Evolutionary conservation across 805 yeast species (phyloP), one percentile per base, ranked within the genome.

Genomic region (Candida ovalis): DNA sequence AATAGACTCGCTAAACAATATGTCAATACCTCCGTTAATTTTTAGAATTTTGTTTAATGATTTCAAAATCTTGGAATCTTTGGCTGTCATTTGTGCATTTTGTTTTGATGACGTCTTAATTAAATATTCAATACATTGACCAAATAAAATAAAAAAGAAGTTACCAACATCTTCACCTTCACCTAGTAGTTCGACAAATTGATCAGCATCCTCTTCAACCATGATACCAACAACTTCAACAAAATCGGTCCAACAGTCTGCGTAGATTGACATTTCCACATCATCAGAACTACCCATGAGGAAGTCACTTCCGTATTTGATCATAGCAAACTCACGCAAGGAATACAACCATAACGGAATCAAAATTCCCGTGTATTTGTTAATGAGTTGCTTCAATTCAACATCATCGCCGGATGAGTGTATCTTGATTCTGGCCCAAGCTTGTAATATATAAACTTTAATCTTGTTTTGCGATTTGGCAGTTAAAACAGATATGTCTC

Each of bases 311-410:
- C 67, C 74, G 57, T 84, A 86, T 57, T 80, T 82, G 30, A 82
- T 61, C 57, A 81, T 74, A 0, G 96, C 85, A 59, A 75, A 87
- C 49, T 91, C 96, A 44, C 87, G 76, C 48, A 94, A 64, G 0
- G 86, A 74, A 4, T 84, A 69, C 4, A 88, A 75, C 98, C 98
- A 94, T 45, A 89, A 67, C 0, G 96, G 87, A 0, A 81, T 76
- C 47, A 94, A 73, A 18, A 78, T 64, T 4, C 72, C 74, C 44
- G 81, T 73, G 59, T 88, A 84, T 28, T 81, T 80, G 17, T 70
- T 68, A 13, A 84, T 70, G 27, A 85, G 69, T 2, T 63, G 69
- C 4, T 71, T 65, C 25, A 89, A 61, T 32, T 79, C 80, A 1
- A 65, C 68, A 48, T 73, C 75, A n/a, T 55, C 59, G 0, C 56